Base-by-base conservation (phyloP, 2,329 filamentous ascomycete species). In the Coniochaeta pulveracea region DNA sequence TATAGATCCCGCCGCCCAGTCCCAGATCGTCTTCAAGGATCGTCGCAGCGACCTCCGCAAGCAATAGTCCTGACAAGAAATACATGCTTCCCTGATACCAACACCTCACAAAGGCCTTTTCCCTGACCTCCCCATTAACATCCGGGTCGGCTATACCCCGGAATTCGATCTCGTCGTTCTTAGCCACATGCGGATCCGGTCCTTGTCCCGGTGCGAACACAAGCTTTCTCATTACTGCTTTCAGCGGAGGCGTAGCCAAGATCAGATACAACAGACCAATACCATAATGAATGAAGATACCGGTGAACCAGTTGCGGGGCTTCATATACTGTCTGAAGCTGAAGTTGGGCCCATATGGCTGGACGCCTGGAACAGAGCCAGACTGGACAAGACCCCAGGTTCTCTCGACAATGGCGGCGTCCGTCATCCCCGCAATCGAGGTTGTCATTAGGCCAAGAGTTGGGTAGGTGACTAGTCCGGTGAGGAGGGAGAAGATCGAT, bases 1-100 rank as follows among this genome's bases (percentile, higher is more conserved):
- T 88, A 40, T 82, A 72, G 16, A 85, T 58, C 3, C 81, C 82
- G 12, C 81, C 81, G 2, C 63, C 63, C 10, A 84, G 56, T 22
- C 64, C 53, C 10, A 72, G 56, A 23, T 76, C 65, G 24, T 80
- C 76, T 37, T 79, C 63, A 11, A 85, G 57, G 19, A 88, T 59
- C 0, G 75, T 74, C 24, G 70, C 57, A 4, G 80, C 81, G 10
- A 69, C 80, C 45, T 85, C 66, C 2, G 69, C 66, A 10, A 83
- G 48, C 18, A 80, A 62, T 12, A 76, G 47, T 1, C 68, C 82
- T 4, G 80, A 85, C 33, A 84, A 55, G n/a, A 60, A 56, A 51
- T 88, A 89, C 49, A 76, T 62, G 44, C 70, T 69, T 3, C 80
- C 79, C 4, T 64, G 54, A 42, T 64, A 76, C 43, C 63, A 60